Conservation (phyloP, 345 rosid species). For the Salix brachista region DNA sequence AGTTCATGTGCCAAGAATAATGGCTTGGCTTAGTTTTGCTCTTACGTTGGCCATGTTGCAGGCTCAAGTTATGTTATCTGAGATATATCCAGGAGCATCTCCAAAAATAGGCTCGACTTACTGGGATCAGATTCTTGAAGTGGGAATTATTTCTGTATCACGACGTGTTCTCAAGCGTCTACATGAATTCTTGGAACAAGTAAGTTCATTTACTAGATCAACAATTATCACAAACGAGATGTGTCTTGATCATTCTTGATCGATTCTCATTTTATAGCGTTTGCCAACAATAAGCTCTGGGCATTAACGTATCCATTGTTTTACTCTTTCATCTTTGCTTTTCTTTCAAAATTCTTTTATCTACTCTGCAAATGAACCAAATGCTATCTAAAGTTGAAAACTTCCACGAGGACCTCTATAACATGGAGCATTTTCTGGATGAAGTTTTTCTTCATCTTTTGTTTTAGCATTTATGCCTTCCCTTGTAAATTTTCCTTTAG, state of each 20-base stretch:
- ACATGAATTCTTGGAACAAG: constrained; percentile 80
- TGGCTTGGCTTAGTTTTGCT: constrained; percentile 12
- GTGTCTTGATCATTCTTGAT: neutral
- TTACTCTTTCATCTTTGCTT: neutral
- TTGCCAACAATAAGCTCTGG: neutral
- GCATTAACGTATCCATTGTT: neutral
- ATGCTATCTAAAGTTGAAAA: neutral
- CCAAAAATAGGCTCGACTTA: constrained; percentile 74
- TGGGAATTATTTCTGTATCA: constrained; percentile 64
- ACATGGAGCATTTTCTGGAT: neutral
- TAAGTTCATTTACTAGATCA: constrained; percentile 21
- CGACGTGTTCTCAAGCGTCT: constrained; percentile 73
- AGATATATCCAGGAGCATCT: constrained; percentile 95
- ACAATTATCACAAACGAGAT: neutral
- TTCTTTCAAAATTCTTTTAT: neutral
- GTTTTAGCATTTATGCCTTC: too few relatives aligned
- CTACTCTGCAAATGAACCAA: neutral
- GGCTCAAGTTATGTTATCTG: constrained; percentile 90
- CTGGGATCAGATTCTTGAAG: constrained; percentile 94
- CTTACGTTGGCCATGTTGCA: constrained; percentile 22
- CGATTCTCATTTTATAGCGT: neutral
- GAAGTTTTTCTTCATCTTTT: neutral
- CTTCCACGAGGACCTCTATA: neutral
- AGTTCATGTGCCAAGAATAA: neutral
- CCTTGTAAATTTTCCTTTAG: too few relatives aligned